These are phyloP conservation scores for Oryza glumipatula DNA, from an alignment of 176 grass and related monocot species.

Conservation along the genomic window DNA sequence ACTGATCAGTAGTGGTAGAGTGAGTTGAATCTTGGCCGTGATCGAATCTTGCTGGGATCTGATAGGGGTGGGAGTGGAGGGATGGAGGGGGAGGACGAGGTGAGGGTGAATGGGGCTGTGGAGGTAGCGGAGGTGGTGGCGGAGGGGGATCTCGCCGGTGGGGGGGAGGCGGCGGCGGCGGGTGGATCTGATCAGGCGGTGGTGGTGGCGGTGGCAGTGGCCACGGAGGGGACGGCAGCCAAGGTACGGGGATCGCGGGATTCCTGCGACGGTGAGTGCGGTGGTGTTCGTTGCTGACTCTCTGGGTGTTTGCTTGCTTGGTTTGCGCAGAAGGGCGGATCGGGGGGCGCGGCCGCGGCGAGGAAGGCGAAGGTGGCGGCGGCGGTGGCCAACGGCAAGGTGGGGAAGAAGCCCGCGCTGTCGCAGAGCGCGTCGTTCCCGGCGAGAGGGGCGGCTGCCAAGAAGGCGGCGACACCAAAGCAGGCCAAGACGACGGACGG, in stretches of 20 bases:
- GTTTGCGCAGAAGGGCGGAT: slow-evolving; percentile 58
- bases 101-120: background rate
- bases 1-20: background rate
- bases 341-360: slow-evolving; percentile 32
- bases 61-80: background rate
- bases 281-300: background rate
- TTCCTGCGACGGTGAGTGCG: background rate
- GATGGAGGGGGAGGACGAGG: slow-evolving; percentile 43
- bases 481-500: slow-evolving; percentile 48
- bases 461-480: slow-evolving; percentile 39
- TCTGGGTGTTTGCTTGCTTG: background rate
- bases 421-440: slow-evolving; percentile 74
- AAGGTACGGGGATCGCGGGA: slow-evolving; percentile 37
- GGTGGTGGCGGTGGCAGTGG: background rate
- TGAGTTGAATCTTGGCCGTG: background rate
- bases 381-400: slow-evolving; percentile 44
- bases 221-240: background rate
- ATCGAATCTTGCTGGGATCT: slow-evolving; percentile 34
- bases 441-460: slow-evolving; percentile 42
- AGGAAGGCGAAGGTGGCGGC: slow-evolving; percentile 47
- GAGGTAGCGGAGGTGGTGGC: slow-evolving; percentile 11
- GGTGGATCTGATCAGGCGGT: slow-evolving; percentile 30
- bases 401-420: slow-evolving; percentile 58
- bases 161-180: background rate
- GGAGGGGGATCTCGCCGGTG: slow-evolving; percentile 30